Evolutionary conservation across 768 basidiomycete genomes (phyloP), one percentile per base, ranked within the genome.

Genomic region (Psilocybe subaeruginosa): DNA sequence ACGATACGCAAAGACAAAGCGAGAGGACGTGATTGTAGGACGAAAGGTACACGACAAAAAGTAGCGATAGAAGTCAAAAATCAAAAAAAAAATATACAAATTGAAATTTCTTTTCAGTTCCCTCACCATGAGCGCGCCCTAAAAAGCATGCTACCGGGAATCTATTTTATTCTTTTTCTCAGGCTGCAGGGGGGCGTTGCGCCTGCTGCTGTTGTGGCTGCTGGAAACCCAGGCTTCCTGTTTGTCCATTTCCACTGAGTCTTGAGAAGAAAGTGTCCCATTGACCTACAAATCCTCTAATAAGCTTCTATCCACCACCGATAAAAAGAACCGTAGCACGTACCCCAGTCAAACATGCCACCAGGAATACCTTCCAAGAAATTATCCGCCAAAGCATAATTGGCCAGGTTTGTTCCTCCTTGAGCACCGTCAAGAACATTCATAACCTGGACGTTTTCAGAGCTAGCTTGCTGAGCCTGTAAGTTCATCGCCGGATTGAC

Each of bases 321-420:
- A 33, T 19, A 19, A 49, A 7, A 41, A 37, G 0, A n/a, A 23
- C 46, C 54, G 46, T 62, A 54, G 46, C 23, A 77, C 80, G 66
- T 67, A 92, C 91, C 85, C 90, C 91, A 94, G 72, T 93, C 91
- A 74, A 92, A 94, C 91, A 94, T 93, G 17, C 85, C 82, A 3
- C 87, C 88, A 46, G 92, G 92, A 55, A 94, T 85, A 1, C 91
- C 91, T 62, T 92, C 90, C 72, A 94, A 76, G 58, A 90, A 83
- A 16, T 76, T 83, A 70, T 92, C 90, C 17, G 84, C 83, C 77
- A 86, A 79, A 33, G 87, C 85, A 67, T 85, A 82, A 59, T 89
- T 87, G 56, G 87, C 85, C 64, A 91, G 72, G 19, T 81, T 80
- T 60, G 78, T 80, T 14, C 77, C 79, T 45, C 82, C 79, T 65